Percentiles rank a stretch among this genome's conserved stretches.
Evolutionary conservation across 768 basidiomycete genomes (phyloP).

Genomic region (Suillus subluteus): DNA sequence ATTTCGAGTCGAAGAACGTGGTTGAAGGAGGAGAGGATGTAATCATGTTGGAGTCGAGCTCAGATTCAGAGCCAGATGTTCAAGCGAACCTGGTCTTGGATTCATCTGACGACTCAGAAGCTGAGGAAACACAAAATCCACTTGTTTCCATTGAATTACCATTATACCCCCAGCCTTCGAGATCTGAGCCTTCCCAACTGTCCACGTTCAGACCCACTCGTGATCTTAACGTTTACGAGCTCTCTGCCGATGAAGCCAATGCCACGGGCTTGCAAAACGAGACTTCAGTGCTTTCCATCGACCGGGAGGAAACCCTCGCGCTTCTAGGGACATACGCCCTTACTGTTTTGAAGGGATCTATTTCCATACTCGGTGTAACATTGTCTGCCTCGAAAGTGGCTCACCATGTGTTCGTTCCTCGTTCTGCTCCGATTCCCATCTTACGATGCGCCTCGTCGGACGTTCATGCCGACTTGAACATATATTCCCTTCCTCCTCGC

Average conservation of each 20-base stretch:
- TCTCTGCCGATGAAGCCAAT: constrained; percentile 1
- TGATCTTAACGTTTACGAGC: background rate
- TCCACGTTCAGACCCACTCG: background rate
- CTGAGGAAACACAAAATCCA: background rate
- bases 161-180: background rate
- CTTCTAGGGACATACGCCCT: constrained; percentile 71
- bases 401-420: constrained; percentile 73
- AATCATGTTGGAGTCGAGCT: constrained; percentile 2
- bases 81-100: background rate
- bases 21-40: background rate
- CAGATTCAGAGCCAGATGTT: constrained; percentile 3
- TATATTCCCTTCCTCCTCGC: constrained; percentile 17
- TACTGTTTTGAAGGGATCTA: constrained; percentile 61
- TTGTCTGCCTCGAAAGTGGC: constrained; percentile 42
- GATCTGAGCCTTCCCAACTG: background rate
- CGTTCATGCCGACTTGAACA: constrained; percentile 3
- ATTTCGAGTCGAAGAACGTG: background rate
- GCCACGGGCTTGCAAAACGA: background rate
- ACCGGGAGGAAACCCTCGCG: constrained; percentile 38
- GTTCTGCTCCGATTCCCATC: constrained; percentile 76
- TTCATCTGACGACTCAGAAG: constrained; percentile 6
- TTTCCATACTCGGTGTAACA: constrained; percentile 60
- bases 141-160: background rate
- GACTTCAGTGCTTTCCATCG: background rate
- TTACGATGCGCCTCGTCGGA: constrained; percentile 36